These are phyloP conservation scores for Chaetomium cochliodes DNA, from an alignment of 495 filamentous ascomycete genomes.

Conservation along the genomic window DNA sequence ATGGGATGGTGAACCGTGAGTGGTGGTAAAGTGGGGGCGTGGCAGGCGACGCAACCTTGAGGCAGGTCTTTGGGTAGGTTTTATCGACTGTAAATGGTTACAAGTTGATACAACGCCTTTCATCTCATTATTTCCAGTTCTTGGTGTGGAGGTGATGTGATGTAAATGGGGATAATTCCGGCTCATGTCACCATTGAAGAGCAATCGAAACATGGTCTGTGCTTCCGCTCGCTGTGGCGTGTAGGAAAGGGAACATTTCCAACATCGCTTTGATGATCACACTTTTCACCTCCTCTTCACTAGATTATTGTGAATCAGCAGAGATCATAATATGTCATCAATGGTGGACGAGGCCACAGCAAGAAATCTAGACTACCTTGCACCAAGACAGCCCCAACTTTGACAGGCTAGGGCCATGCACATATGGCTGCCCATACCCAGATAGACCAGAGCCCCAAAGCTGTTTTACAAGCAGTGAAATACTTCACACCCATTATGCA, in stretches of 20 bases:
- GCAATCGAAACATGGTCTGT: background rate
- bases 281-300: too few species aligned
- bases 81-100: background rate
- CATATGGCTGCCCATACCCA: background rate
- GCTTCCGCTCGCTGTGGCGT: background rate
- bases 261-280: too few species aligned
- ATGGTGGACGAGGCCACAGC: slow-evolving; percentile 6
- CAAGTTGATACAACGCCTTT: background rate
- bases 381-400: background rate
- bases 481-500: background rate
- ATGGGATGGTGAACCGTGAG: background rate
- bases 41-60: background rate
- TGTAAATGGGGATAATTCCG: background rate
- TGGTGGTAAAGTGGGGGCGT: background rate
- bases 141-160: background rate
- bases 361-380: background rate
- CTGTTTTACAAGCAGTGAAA: background rate
- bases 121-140: background rate
- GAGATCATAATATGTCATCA: background rate
- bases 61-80: background rate
- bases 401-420: background rate
- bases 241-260: background rate
- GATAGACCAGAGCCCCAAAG: background rate
- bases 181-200: background rate
- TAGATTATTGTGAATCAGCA: background rate